Base-by-base conservation (phyloP, 1,284 basidiomycete species). In the Malassezia dermatis region DNA sequence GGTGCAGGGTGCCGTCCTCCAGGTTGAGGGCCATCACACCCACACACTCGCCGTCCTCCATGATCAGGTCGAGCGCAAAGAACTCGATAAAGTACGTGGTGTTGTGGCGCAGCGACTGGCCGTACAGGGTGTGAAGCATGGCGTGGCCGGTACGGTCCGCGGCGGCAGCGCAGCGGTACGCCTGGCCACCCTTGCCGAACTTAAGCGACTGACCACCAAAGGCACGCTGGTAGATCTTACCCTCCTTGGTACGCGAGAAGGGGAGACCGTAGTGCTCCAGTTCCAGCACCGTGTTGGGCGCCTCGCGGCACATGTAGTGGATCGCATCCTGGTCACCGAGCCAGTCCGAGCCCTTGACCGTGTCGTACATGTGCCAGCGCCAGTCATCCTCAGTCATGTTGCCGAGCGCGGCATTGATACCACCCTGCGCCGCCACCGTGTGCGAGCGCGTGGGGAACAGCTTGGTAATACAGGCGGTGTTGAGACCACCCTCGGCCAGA, bases 21-120 rank as follows among this genome's bases (percentile, higher is more conserved):
- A 95, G 90, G 81, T 96, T 98, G 66, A 96, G 81, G 10, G 94
- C 94, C 69, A 96, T 89, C 53, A 99, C 93, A 80, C 94, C 94
- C 60, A 99, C 93, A 79, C 94, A 98, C 78, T 95, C 89, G 72
- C 91, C 94, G 65, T 88, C 89, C 76, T 96, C 83, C 94, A 98
- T 96, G 77, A 98, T 90, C 59, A 98, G 80, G 77, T 98, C 93
- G 44, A 72, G 60, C 59, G 93, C 94, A 77, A 99, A 98, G 79
- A 91, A 99, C 78, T 99, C 94, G 78, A 99, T 96, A 81, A 99
- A 98, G 79, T 95, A 99, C 79, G 96, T 94, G 76, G 94, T 98
- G 81, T 98, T 86, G 81, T 99, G 94, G 62, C 90, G 86, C 61
- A 98, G 84, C 60, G 94, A 98, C 80, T 98, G 94, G 68, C 94